Conservation (phyloP, 305 asterid genomes). For the Rubia peregrina region DNA sequence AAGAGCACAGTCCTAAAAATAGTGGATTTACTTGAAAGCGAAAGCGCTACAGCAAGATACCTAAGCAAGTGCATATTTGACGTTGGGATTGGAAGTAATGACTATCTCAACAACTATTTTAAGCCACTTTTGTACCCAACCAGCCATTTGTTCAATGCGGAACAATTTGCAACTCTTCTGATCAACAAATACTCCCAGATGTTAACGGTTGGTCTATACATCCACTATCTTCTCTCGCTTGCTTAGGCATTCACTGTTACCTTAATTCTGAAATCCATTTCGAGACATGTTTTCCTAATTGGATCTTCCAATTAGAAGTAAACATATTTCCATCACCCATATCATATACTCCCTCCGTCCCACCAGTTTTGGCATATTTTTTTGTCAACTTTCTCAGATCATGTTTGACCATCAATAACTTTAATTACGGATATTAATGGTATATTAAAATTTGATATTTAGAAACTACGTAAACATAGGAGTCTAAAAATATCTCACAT, state of each 20-base stretch:
- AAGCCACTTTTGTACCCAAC: constrained; percentile 49
- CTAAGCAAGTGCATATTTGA: constrained; percentile 44
- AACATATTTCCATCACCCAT: neutral
- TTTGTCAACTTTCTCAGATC: too few relatives aligned
- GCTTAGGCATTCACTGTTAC: neutral
- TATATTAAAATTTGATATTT: too few relatives aligned
- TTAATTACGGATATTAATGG: too few relatives aligned
- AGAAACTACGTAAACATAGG: too few relatives aligned
- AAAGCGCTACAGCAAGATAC: constrained; percentile 24
- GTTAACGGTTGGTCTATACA: constrained; percentile 29
- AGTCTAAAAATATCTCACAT: too few relatives aligned
- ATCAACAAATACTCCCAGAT: constrained; percentile 50
- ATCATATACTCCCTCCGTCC: too few relatives aligned
- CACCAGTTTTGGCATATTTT: too few relatives aligned
- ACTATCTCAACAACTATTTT: constrained; percentile 80
- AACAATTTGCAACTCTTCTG: constrained; percentile 49
- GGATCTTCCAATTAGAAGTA: neutral
- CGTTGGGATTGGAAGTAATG: constrained; percentile 72
- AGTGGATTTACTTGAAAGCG: constrained; percentile 28
- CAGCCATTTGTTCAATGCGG: constrained; percentile 40
- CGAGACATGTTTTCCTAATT: neutral
- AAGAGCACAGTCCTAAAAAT: constrained; percentile 30
- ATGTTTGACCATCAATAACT: too few relatives aligned
- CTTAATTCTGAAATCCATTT: too few relatives aligned
- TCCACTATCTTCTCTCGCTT: neutral